Base-by-base conservation (phyloP, 2,329 filamentous ascomycete genomes). In the Grosmannia penicillata region DNA sequence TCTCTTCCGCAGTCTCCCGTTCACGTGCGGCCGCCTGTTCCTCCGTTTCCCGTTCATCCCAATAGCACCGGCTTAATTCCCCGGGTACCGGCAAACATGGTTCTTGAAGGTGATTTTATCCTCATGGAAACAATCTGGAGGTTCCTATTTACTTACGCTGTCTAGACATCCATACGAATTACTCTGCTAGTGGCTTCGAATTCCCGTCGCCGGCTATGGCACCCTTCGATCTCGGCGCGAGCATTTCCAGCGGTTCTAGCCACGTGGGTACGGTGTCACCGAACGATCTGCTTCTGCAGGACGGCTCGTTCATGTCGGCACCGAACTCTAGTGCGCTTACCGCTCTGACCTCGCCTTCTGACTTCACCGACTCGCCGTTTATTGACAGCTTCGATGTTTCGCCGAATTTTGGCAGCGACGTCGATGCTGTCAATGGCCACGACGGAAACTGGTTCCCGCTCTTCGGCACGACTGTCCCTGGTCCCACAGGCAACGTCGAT, bases 251-350 rank as follows among this genome's bases (percentile, higher is more conserved):
- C 32, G 68, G 65, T 56, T 58, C 59, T 23, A 65, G 62, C 53
- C 70, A 74, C 54, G 53, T 75, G 53, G 72, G 70, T 50, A 94
- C 86, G 30, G 72, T 94, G 45, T 94, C 86, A 44, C 86, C 86
- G 17, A 78, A 82, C 57, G 85, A 94, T 52, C 66, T 93, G 47
- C 62, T 80, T 48, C 66, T 87, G 49, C 72, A 75, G 48, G 75
- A 82, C n/a, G n/a, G n/a, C 51, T 66, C 70, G 42, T 75, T 75
- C 52, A 66, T 74, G 53, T 93, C 84, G 45, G 75, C 84, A 27
- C 86, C 86, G 23, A 83, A 83, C 53, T 93, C 86, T 3, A 70
- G 78, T 33, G 77, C 82, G 25, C 75, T 91, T 53, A 93, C 86
- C 26, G 77, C 85, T 46, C 54, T 94, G 58, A 93, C 85, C 41